Percentiles rank a stretch among this genome's conserved stretches.
Conservation (phyloP, 2,329 filamentous ascomycete species). For the Phyllosticta citribraziliensis region DNA sequence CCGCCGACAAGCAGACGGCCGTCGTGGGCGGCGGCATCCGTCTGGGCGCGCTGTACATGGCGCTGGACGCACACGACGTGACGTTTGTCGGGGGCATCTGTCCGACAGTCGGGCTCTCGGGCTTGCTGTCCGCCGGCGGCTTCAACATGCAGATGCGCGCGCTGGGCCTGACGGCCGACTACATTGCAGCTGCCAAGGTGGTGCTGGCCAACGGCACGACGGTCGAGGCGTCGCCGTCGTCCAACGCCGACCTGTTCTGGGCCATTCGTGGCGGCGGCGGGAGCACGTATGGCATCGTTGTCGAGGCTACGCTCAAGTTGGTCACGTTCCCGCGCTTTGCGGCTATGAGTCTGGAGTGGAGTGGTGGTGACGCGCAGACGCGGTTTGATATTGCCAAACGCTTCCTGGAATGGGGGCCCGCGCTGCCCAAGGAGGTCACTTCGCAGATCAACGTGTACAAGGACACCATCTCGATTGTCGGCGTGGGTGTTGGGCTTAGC, state of each 20-base stretch:
- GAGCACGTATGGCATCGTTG: constrained; percentile 25
- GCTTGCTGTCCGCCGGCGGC: not conserved
- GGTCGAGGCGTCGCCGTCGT: constrained; percentile 19
- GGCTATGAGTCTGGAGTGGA: constrained; percentile 14
- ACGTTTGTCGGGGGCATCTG: constrained; percentile 9
- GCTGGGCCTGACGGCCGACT: constrained; percentile 22
- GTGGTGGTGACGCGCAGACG: constrained; percentile 17
- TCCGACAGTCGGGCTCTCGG: not conserved
- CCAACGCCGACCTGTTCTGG: constrained; percentile 28
- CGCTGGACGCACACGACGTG: constrained; percentile 12
- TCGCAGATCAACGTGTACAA: constrained; percentile 14
- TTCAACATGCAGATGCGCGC: not conserved
- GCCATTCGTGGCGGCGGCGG: constrained; percentile 25
- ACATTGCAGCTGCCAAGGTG: constrained; percentile 22
- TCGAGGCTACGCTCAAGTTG: constrained; percentile 20
- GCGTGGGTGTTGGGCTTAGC: constrained; percentile 11
- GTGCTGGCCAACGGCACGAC: constrained; percentile 22
- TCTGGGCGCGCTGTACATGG: constrained; percentile 23
- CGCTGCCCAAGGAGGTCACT: constrained; percentile 10
- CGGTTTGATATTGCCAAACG: constrained; percentile 11
- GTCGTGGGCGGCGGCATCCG: constrained; percentile 23
- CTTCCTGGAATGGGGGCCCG: constrained; percentile 13
- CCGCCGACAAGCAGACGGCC: constrained; percentile 19
- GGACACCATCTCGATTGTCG: constrained; percentile 10
- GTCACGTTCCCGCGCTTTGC: constrained; percentile 9